These are phyloP conservation scores for Podila epigama DNA, from an alignment of 192 early-diverging fungal species.

Conservation along the genomic window DNA sequence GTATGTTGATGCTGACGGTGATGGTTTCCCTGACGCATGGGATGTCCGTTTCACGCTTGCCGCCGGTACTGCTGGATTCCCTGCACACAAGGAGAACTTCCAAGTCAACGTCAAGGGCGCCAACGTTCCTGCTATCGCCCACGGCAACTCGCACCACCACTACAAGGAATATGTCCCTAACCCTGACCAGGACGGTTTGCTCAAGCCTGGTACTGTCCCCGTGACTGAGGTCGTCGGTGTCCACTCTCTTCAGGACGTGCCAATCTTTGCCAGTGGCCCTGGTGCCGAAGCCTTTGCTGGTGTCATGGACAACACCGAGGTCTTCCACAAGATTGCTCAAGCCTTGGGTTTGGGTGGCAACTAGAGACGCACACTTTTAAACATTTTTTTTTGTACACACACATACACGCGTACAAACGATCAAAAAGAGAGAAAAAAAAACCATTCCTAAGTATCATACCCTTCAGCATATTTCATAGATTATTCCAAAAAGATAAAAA, in stretches of 20 bases:
- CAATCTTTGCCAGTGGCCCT: slow-evolving; percentile 37
- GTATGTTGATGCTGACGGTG: slow-evolving; percentile 47
- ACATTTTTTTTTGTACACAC: neutral
- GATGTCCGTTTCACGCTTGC: slow-evolving; percentile 33
- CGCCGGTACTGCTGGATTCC: slow-evolving; percentile 35
- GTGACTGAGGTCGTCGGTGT: slow-evolving; percentile 12
- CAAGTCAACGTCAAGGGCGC: slow-evolving; percentile 21
- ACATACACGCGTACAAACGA: neutral
- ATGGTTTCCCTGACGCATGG: slow-evolving; percentile 54
- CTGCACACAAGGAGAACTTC: slow-evolving; percentile 44
- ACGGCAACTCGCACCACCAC: slow-evolving; percentile 5
- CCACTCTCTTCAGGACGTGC: slow-evolving; percentile 48
- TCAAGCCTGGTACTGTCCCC: slow-evolving; percentile 17
- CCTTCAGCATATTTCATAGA: too few relatives aligned
- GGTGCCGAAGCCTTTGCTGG: slow-evolving; percentile 27
- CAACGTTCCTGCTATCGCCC: slow-evolving; percentile 24
- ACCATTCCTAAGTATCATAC: too few relatives aligned
- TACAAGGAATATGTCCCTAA: slow-evolving; percentile 16
- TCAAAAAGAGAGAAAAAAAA: too few relatives aligned
- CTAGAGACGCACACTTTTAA: neutral
- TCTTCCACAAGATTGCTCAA: slow-evolving; percentile 47
- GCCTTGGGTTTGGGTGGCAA: slow-evolving; percentile 6
- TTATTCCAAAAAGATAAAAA: too few relatives aligned
- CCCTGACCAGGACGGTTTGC: slow-evolving; percentile 21
- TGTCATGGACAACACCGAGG: slow-evolving; percentile 39